Conservation (phyloP, 2,329 filamentous ascomycete species). For the Biscogniauxia marginata region DNA sequence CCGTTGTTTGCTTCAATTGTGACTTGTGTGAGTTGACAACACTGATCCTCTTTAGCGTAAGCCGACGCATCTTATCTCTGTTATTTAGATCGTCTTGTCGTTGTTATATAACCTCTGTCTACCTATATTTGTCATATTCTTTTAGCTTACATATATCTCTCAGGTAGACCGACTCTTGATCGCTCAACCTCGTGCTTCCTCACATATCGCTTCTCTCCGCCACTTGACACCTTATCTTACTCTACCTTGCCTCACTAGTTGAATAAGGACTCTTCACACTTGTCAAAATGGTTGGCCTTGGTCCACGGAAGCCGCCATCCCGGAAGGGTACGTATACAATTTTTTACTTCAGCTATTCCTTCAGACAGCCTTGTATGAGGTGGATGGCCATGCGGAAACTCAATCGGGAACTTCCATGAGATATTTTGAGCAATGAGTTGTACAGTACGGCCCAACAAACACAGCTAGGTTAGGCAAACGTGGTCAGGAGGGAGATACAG, state of each 20-base stretch:
- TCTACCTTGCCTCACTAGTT: background rate
- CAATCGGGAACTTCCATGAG: background rate
- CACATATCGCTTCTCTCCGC: background rate
- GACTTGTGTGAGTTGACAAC: too few species aligned
- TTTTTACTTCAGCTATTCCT: conserved; percentile 8
- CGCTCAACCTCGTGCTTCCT: background rate
- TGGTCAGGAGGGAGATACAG: background rate
- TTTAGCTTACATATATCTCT: background rate
- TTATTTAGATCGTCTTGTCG: too few species aligned
- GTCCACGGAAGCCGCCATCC: conserved; percentile 49
- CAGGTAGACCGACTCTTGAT: background rate
- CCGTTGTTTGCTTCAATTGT: too few species aligned
- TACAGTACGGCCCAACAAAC: background rate
- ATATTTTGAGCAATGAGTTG: background rate
- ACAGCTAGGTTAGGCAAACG: background rate
- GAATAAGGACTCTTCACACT: conserved; percentile 5
- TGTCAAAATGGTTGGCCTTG: conserved; percentile 50
- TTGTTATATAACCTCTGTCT: background rate
- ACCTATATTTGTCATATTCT: background rate
- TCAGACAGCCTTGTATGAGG: background rate
- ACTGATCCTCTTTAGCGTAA: too few species aligned
- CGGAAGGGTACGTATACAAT: conserved; percentile 63
- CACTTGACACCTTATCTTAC: background rate
- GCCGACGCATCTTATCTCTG: too few species aligned
- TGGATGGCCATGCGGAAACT: background rate